A percentile compares a stretch with the other conserved stretches of the same genome.
These are phyloP conservation scores for Kwoniella sp. DNA, from an alignment of 768 basidiomycete genomes.

Conservation along the genomic window DNA sequence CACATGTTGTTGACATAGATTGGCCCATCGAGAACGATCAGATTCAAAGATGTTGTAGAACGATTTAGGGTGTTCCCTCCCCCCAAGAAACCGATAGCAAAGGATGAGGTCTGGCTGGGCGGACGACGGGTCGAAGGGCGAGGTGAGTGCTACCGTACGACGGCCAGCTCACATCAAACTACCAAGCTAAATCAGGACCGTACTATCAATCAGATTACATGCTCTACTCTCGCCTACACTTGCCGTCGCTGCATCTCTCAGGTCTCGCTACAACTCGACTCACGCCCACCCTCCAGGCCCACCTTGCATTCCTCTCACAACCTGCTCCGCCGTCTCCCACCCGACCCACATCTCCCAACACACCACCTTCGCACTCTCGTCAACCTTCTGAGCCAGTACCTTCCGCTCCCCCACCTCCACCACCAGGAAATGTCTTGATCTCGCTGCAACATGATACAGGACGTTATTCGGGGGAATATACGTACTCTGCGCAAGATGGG, in stretches of 20 bases:
- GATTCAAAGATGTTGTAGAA: slow-evolving; percentile 86
- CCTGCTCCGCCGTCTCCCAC: slow-evolving; percentile 58
- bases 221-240: slow-evolving; percentile 85
- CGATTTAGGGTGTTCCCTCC: slow-evolving; percentile 81
- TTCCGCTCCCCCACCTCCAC: slow-evolving; percentile 58
- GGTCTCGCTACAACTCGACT: slow-evolving; percentile 84
- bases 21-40: slow-evolving; percentile 58
- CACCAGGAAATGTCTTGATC: slow-evolving; percentile 65
- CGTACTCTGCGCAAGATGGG: slow-evolving; percentile 88
- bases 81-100: slow-evolving; percentile 74
- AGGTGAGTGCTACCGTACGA: slow-evolving; percentile 60
- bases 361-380: slow-evolving; percentile 55
- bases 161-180: slow-evolving; percentile 1
- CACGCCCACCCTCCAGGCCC: slow-evolving; percentile 73
- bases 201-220: slow-evolving; percentile 97
- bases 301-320: slow-evolving; percentile 64
- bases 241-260: slow-evolving; percentile 84
- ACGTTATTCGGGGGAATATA: slow-evolving; percentile 89
- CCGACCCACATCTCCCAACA: slow-evolving; percentile 28
- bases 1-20: slow-evolving; percentile 37
- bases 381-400: slow-evolving; percentile 38
- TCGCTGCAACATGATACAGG: slow-evolving; percentile 90
- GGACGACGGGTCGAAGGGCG: slow-evolving; percentile 75
- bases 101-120: slow-evolving; percentile 77
- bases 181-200: too few species aligned